Base-by-base conservation (phyloP, 164 flowering plant genomes). In the Vitis rupestris region DNA sequence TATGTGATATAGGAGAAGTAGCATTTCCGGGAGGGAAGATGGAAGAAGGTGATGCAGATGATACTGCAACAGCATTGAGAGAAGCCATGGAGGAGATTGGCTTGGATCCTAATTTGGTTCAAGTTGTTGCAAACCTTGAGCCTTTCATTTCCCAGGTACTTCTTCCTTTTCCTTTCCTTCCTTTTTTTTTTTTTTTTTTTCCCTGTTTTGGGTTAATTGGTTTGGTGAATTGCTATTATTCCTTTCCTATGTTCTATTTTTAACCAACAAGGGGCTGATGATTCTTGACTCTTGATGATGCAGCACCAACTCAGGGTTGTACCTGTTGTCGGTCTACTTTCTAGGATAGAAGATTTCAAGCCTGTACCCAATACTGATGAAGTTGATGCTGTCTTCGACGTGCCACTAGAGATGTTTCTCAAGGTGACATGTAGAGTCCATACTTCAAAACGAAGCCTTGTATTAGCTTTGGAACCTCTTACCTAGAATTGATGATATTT, bases 1-100 rank as follows among this genome's bases (percentile, higher is more conserved):
- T 17, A 29, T 37, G 27, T 10, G 27, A 3, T 30, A 65, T 58
- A 83, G 86, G 83, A 10, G 83, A 83, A 4, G 86, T 83, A 14
- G 82, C 86, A 51, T 68, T 83, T 67, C 86, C 86, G 0, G 86
- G 82, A 15, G 86, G 86, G 30, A 83, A 80, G 71, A 74, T 59
- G 77, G 86, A 80, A 19, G 79, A 74, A 70, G 77, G 74, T 9
- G 86, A 83, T 64, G 69, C 10, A 8, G 82, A 83, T 68, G 86
- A 80, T 54, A 19, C 75, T 23, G 86, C 80, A 15, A 80, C 83
- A 4, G 83, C 86, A 44, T 54, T 80, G 27, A 78, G 86, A 65
- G 86, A 83, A 70, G 75, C 82, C 64, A 74, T 55, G 82, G 86
- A 83, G 57, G 86, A 83, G 75, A 83, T 83, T 67, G 86, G 86